Evolutionary conservation across 495 filamentous ascomycete genomes (phyloP).

Genomic region (Parachaetomium inaequale): DNA sequence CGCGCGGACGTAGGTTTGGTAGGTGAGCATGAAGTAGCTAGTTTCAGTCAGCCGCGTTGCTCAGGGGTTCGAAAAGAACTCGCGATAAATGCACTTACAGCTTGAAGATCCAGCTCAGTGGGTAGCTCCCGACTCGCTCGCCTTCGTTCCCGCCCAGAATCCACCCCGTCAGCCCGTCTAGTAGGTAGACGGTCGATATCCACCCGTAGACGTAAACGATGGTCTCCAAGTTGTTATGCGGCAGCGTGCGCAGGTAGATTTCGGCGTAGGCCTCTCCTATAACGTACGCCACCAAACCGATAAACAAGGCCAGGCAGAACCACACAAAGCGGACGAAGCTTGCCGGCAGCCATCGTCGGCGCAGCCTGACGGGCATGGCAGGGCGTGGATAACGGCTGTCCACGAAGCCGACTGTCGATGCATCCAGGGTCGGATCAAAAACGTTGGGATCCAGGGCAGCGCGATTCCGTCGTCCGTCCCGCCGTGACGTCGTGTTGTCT

Average conservation of each 20-base stretch:
- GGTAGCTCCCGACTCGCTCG: slow-evolving; percentile 59
- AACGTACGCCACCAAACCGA: slow-evolving; percentile 58
- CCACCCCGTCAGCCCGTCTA: slow-evolving; percentile 59
- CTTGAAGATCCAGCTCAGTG: slow-evolving; percentile 62
- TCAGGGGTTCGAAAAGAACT: neutral
- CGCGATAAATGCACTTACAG: slow-evolving; percentile 40
- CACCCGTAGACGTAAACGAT: slow-evolving; percentile 64
- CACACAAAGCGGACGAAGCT: slow-evolving; percentile 64
- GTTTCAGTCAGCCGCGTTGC: slow-evolving; percentile 12
- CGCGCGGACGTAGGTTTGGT: slow-evolving; percentile 67
- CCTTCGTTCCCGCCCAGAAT: slow-evolving; percentile 57
- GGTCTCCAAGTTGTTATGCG: slow-evolving; percentile 59
- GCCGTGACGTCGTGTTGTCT: slow-evolving; percentile 38
- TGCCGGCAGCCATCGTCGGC: slow-evolving; percentile 52
- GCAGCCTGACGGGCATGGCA: slow-evolving; percentile 35
- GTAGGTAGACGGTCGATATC: slow-evolving; percentile 58
- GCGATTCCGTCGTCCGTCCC: slow-evolving; percentile 34
- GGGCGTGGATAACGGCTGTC: slow-evolving; percentile 21
- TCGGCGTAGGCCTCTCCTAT: slow-evolving; percentile 64
- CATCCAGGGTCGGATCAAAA: slow-evolving; percentile 33
- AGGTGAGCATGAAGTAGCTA: slow-evolving; percentile 60
- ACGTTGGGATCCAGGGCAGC: slow-evolving; percentile 24
- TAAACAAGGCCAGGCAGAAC: slow-evolving; percentile 59
- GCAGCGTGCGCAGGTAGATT: slow-evolving; percentile 60
- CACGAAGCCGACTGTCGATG: slow-evolving; percentile 26